Evolutionary conservation across 1,284 basidiomycete species (phyloP), one percentile per base, ranked within the genome.

Genomic region (Microbotryum silenes-acaulis): DNA sequence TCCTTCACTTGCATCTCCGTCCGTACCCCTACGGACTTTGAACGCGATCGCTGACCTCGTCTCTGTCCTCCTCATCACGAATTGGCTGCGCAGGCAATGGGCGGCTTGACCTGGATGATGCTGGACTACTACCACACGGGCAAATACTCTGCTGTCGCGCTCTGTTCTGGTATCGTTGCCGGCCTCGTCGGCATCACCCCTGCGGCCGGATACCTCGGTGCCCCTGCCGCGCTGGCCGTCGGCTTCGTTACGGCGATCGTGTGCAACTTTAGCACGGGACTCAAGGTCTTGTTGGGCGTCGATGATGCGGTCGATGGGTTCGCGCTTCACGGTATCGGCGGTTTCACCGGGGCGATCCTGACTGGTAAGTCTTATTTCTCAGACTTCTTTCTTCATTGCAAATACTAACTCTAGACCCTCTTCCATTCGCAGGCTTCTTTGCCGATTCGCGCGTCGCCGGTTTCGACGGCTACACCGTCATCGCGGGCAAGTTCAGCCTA

Each of bases 131-230:
- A 88, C 27, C 80, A 89, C 59, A 87, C 90, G 74, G 80, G 84
- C 62, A 87, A 89, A 77, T 94, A 87, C 86, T 89, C 82, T 58
- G 87, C 90, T 82, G 89, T 97, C 64, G 91, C 92, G 20, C 93
- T 97, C 80, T 97, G 93, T 78, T 91, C 89, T 4, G 93, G 93
- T 57, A 91, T 89, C 58, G 87, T 97, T 68, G 80, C 86, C 14
- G 91, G 92, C 59, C 83, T 96, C 16, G 91, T 91, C 37, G 87
- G 77, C 56, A 94, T 96, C 74, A 96, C 92, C 2, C 92, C 93
- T 3, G 93, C 83, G 8, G 88, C 89, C 23, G 91, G 91, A 68
- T 94, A 78, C 75, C 90, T 96, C 56, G 90, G 89, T 56, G 76
- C 88, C 21, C 87, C 85, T 81, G 88, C 90, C 4, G 80, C 91